Conservation (phyloP, 371 early-diverging fungal genomes). For the Mortierella sp. region DNA sequence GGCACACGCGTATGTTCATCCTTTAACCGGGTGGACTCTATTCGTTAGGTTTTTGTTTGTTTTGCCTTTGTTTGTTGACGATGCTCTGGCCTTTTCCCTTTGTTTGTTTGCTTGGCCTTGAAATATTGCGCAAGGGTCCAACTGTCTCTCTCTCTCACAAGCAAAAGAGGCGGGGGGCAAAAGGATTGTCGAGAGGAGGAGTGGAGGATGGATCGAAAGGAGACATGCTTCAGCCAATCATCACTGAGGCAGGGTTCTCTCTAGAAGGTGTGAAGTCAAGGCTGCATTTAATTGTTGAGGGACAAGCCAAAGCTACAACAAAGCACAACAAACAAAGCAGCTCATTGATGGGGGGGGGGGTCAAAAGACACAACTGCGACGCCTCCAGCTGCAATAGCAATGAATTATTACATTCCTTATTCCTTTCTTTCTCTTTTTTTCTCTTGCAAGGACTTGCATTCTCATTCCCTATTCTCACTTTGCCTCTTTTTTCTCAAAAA, state of each 20-base stretch:
- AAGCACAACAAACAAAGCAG: neutral
- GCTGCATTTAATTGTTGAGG: neutral
- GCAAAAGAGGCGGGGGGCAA: neutral
- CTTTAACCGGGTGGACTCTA: neutral
- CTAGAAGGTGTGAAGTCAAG: neutral
- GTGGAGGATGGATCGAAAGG: neutral
- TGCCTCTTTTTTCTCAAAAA: neutral
- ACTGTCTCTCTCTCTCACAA: neutral
- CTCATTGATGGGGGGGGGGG: neutral
- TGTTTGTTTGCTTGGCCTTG: neutral
- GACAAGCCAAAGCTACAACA: neutral
- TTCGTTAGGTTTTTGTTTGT: neutral
- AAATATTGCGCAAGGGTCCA: slow-evolving; percentile 4
- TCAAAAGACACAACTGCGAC: neutral
- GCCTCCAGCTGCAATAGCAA: neutral
- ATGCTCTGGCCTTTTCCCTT: too few relatives aligned
- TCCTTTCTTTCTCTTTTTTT: neutral
- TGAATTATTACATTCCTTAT: neutral
- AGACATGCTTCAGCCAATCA: neutral
- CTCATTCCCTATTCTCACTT: neutral
- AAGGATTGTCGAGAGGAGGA: neutral
- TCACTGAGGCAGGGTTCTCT: neutral
- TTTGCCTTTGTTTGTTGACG: neutral
- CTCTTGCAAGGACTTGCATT: neutral
- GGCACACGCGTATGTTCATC: neutral